These are phyloP conservation scores for Capsaspora owczarzaki DNA, from an alignment of 78 protist species.

Conservation along the genomic window DNA sequence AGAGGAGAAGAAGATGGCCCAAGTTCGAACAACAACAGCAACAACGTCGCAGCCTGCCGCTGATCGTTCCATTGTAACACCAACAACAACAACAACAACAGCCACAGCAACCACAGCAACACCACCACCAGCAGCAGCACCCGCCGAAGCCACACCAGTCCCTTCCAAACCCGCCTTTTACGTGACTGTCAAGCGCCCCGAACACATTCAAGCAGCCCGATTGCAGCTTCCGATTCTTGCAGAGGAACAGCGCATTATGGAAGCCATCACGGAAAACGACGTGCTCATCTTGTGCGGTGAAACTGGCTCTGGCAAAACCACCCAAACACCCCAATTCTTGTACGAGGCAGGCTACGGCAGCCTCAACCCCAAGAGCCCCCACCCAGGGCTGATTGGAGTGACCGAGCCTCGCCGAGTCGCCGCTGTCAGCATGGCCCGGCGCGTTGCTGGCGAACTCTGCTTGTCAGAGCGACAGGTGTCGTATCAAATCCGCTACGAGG, in stretches of 20 bases:
- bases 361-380: not conserved
- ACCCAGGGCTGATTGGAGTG: slow-evolving; percentile 65
- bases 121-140: not conserved
- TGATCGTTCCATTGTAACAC: not conserved
- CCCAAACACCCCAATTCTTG: slow-evolving; percentile 90
- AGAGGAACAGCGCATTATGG: slow-evolving; percentile 81
- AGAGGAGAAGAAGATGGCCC: not conserved
- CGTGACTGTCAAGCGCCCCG: slow-evolving; percentile 8
- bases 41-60: not conserved
- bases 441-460: slow-evolving; percentile 91
- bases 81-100: not conserved
- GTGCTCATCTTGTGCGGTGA: slow-evolving; percentile 73
- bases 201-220: slow-evolving; percentile 5
- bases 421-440: slow-evolving; percentile 79
- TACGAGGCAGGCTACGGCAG: slow-evolving; percentile 83
- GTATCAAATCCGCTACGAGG: slow-evolving; percentile 81
- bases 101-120: not conserved
- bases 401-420: slow-evolving; percentile 99
- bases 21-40: not conserved
- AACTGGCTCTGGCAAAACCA: slow-evolving; percentile 91
- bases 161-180: not conserved
- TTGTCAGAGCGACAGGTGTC: slow-evolving; percentile 51
- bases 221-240: slow-evolving; percentile 44
- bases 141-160: not conserved
- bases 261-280: slow-evolving; percentile 64